Base-by-base conservation (phyloP, 1,284 basidiomycete species). In the Ustilago esculenta region DNA sequence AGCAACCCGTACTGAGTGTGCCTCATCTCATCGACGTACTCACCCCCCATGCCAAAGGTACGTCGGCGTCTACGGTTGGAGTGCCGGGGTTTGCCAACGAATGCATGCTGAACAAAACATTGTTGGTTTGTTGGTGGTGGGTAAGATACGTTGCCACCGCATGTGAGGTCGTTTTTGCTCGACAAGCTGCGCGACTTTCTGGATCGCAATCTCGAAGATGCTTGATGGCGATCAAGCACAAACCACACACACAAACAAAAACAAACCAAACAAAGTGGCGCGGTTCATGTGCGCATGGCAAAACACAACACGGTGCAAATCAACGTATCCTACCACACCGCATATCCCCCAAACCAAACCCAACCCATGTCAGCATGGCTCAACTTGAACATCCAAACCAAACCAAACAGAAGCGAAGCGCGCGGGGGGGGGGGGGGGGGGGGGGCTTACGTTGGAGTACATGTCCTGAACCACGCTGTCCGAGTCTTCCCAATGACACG, bases 401-500 rank as follows among this genome's bases (percentile, higher is more conserved):
- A 43, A 30, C 23, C 4, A n/a, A 25, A 7, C 21, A 12, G 18
- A 37, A 32, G 18, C 30, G 20, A 6, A 25, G 34, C 24, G 32
- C 17, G 23, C 4, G 20, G n/a, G 10, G 15, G 34, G 1, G 15
- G 14, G 5, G 27, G 9, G 11, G 2, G 32, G n/a, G 44, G 33
- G 5, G 3, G 33, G 8, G 53, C 74, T 61, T 39, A 72, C 72
- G 32, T 66, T 72, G 46, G 65, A 60, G 40, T 54, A 76, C 43
- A 74, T 70, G 37, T 76, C 74, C 18, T 70, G 68, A 1, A 70
- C 42, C n/a, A 76, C 72, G 17, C 48, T 49, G 27, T 76, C 74
- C 8, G 51, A 42, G 41, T 76, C 74, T 52, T 74, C 65, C 74
- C 74, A 76, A 40, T 76, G 72, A 36, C 74, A 76, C 5, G 69